Base-by-base conservation (phyloP, 345 rosid species). In the Gossypium ekmanianum region DNA sequence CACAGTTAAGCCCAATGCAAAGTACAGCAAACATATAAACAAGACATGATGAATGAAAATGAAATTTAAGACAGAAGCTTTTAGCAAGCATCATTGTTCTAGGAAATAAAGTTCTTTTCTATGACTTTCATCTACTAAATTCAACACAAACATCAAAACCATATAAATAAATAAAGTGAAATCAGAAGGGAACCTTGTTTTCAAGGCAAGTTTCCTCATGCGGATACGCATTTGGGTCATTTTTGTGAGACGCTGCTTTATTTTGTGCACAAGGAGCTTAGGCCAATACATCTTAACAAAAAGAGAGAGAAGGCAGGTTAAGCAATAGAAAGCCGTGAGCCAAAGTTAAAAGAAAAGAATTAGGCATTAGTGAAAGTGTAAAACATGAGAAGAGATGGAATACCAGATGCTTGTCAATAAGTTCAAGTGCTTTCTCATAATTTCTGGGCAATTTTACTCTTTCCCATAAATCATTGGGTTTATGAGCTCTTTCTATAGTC, bases 181-280 rank as follows among this genome's bases (percentile, higher is more conserved):
- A 51, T 44, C 7, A 72, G 50, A 72, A 26, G 45, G 63, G 73
- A 66, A 95, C 98, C 93, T 89, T 70, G 95, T 96, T 74, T 93
- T 96, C 39, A 93, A 81, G 56, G 90, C 92, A 82, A 96, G 94
- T 72, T 92, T 96, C 74, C 97, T 87, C 98, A 88, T 92, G 14
- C 99, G 91, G 76, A 96, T 92, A 11, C 97, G 95, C 99, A 93
- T 93, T 74, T 96, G 99, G 57, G 97, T 93, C 99, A 96, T 93
- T 79, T 96, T 96, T 2, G 99, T 96, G 78, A 96, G 79, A 52
- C 97, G 87, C 77, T 92, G 98, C 85, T 96, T 96, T 65, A 85
- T 84, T 83, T 96, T 96, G 80, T 93, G 98, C 61, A 87, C 87
- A 68, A 96, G 87, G 73, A 96, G 79, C 88, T 93, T 90, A 0